Conservation (phyloP, 495 filamentous ascomycete species). For the Daldinia bambusicola region DNA sequence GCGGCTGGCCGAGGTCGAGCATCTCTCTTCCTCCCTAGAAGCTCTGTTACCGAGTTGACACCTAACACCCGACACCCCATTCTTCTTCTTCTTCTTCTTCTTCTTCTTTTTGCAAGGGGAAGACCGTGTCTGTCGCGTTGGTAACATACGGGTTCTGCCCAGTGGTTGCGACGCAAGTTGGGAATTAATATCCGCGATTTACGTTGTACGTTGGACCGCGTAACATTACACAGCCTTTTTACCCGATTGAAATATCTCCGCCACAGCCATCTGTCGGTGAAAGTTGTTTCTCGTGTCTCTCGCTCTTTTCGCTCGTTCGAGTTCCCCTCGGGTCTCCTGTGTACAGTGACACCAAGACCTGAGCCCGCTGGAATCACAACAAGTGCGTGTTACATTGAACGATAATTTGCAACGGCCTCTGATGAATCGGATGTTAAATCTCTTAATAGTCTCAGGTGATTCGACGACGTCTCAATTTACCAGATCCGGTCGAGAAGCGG, state of each 20-base stretch:
- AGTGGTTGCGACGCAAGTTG: slow-evolving; percentile 28
- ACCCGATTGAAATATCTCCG: slow-evolving; percentile 24
- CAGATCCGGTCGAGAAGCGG: slow-evolving; percentile 7
- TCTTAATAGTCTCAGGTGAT: slow-evolving; percentile 19
- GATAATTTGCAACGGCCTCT: slow-evolving; percentile 24
- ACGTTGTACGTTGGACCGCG: slow-evolving; percentile 36
- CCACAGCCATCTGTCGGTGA: slow-evolving; percentile 29
- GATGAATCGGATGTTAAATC: slow-evolving; percentile 27
- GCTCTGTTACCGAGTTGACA: slow-evolving; percentile 1
- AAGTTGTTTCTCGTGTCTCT: slow-evolving; percentile 21
- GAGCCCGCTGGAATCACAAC: slow-evolving; percentile 15
- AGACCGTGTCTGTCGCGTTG: slow-evolving; percentile 9
- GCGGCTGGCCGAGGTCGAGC: slow-evolving; percentile 27
- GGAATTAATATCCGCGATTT: slow-evolving; percentile 36
- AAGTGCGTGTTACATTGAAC: slow-evolving; percentile 35
- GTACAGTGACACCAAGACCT: slow-evolving; percentile 22
- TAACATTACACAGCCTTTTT: slow-evolving; percentile 39
- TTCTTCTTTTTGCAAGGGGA: not conserved
- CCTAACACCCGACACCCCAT: not conserved
- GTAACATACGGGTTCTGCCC: slow-evolving; percentile 33
- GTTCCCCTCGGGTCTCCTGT: slow-evolving; percentile 11
- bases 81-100: too few species aligned
- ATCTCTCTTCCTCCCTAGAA: not conserved
- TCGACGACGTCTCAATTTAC: slow-evolving; percentile 23
- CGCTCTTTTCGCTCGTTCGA: slow-evolving; percentile 28